Percentiles rank a stretch among this genome's conserved stretches.
phyloP scores from a whole-genome alignment of 2,329 filamentous ascomycete species.

The Thielaviopsis ethacetica region DNA sequence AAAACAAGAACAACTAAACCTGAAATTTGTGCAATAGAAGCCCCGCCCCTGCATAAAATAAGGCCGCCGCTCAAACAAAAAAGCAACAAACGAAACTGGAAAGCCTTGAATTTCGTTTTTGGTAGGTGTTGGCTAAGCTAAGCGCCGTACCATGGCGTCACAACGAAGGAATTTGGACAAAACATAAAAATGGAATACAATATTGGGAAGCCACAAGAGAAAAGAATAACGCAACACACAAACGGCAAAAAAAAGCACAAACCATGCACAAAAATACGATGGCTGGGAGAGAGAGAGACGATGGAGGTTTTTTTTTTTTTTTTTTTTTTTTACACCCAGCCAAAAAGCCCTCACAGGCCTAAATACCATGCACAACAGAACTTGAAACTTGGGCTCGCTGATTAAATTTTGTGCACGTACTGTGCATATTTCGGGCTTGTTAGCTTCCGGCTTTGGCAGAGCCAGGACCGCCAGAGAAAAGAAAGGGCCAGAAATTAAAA shows the following conservation, averaged over 20 bases:
- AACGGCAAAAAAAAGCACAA: background rate
- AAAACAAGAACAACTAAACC: too few species aligned
- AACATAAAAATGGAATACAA: background rate
- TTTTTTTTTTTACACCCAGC: background rate
- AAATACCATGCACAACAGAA: background rate
- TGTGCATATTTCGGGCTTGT: background rate
- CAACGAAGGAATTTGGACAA: background rate
- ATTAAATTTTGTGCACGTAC: background rate
- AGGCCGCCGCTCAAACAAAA: too few species aligned
- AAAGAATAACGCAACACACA: background rate
- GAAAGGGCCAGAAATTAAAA: too few species aligned
- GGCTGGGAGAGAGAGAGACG: background rate
- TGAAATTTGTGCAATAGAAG: too few species aligned
- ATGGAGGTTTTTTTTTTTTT: background rate
- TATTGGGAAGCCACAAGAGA: background rate
- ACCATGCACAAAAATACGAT: background rate
- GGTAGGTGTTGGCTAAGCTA: too few species aligned
- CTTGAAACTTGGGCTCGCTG: background rate
- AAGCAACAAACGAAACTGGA: too few species aligned
- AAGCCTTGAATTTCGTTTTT: too few species aligned
- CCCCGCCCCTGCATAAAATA: too few species aligned
- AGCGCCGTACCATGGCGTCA: background rate
- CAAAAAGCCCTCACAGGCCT: background rate
- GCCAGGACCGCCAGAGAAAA: too few species aligned
- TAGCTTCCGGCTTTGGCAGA: background rate